A percentile compares a stretch with the other conserved stretches of the same genome.
Conservation (phyloP, 2,329 filamentous ascomycete species). For the Remersonia thermophila region DNA sequence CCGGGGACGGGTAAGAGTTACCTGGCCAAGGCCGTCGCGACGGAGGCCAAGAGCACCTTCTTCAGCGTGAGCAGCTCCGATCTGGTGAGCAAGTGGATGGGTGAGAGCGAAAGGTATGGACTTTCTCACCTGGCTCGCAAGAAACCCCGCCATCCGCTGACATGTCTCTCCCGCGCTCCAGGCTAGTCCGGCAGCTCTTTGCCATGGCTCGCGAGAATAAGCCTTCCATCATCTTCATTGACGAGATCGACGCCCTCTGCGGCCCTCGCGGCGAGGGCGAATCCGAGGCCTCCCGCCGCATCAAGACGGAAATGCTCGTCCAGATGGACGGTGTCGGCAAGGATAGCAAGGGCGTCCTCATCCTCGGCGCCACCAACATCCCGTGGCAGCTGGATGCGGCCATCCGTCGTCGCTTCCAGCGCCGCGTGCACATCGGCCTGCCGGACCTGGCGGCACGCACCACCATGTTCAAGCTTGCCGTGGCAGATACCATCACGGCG, state of each 20-base stretch:
- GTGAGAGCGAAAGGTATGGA: slow-evolving; percentile 83
- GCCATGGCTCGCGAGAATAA: slow-evolving; percentile 97
- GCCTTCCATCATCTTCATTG: slow-evolving; percentile 96
- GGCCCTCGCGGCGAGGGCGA: slow-evolving; percentile 89
- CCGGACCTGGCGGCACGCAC: slow-evolving; percentile 79
- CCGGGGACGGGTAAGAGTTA: slow-evolving; percentile 97
- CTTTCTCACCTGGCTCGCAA: slow-evolving; percentile 1
- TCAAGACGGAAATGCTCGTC: slow-evolving; percentile 96
- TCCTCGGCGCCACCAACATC: slow-evolving; percentile 94
- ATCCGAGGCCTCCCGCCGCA: slow-evolving; percentile 90
- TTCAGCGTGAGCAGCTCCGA: slow-evolving; percentile 98
- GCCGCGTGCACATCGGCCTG: slow-evolving; percentile 87
- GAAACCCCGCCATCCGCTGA: slow-evolving; percentile 13
- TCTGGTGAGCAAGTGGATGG: slow-evolving; percentile 99
- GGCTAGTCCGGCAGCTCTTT: slow-evolving; percentile 91
- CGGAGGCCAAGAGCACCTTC: slow-evolving; percentile 96
- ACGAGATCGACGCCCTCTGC: slow-evolving; percentile 93
- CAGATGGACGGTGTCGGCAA: slow-evolving; percentile 99
- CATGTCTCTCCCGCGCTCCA: slow-evolving; percentile 23
- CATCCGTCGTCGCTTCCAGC: slow-evolving; percentile 90
- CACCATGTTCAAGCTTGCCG: slow-evolving; percentile 87
- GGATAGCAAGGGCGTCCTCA: slow-evolving; percentile 84
- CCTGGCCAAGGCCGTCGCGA: slow-evolving; percentile 91
- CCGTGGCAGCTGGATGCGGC: slow-evolving; percentile 97
- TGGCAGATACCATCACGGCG: slow-evolving; percentile 86